Conservation (phyloP, 2,329 filamentous ascomycete genomes). For the Colletotrichum horii region DNA sequence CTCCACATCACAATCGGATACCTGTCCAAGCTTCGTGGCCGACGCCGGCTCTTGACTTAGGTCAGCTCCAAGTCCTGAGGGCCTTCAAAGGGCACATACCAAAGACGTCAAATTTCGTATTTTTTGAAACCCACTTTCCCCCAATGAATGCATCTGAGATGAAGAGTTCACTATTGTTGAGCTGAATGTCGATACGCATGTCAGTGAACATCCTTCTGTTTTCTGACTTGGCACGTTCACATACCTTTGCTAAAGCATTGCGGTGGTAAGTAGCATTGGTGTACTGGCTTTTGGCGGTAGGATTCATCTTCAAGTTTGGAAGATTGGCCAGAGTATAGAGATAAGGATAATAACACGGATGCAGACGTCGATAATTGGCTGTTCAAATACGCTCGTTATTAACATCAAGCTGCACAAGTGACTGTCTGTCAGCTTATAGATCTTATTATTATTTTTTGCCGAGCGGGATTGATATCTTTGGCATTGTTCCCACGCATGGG, state of each 20-base stretch:
- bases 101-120: background rate
- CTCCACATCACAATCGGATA: constrained; percentile 45
- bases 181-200: background rate
- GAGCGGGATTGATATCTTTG: background rate
- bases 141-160: background rate
- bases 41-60: constrained; percentile 50
- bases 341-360: background rate
- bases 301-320: background rate
- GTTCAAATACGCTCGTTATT: background rate
- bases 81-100: background rate
- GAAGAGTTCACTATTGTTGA: background rate
- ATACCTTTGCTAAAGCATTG: background rate
- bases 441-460: background rate
- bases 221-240: background rate
- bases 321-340: background rate
- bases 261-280: background rate
- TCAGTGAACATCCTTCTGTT: background rate
- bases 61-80: background rate
- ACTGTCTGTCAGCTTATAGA: background rate
- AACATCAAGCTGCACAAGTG: background rate
- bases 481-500: background rate
- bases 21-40: constrained; percentile 52
- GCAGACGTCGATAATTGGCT: background rate
- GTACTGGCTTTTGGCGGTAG: background rate
- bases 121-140: background rate